Evolutionary conservation across 108 stramenopile species (phyloP).

Genomic region (Skeletonema grethae): DNA sequence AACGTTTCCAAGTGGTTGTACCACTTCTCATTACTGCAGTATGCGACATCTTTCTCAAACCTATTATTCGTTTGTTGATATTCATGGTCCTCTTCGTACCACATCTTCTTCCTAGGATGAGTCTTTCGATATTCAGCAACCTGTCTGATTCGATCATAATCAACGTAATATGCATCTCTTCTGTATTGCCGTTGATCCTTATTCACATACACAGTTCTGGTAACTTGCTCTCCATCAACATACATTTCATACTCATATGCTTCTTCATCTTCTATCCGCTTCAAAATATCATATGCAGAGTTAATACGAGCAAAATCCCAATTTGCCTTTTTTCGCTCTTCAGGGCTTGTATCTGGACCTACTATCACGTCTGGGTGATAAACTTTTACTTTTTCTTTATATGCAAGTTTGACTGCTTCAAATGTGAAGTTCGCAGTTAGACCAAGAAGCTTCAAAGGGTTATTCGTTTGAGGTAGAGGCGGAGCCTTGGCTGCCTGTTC

Average conservation of each 20-base stretch:
- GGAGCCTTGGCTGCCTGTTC: conserved; percentile 9
- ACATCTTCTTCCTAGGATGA: conserved; percentile 21
- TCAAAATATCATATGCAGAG: conserved; percentile 30
- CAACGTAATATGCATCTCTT: conserved; percentile 15
- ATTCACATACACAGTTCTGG: conserved; percentile 3
- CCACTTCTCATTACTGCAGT: conserved; percentile 14
- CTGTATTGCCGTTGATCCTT: conserved; percentile 4
- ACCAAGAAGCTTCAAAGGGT: conserved; percentile 23
- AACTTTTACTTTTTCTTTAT: conserved; percentile 20
- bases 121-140: conserved; percentile 19
- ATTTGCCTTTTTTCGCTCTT: conserved; percentile 30
- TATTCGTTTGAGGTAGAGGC: conserved; percentile 19
- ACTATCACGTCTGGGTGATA: conserved; percentile 32
- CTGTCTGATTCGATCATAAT: conserved; percentile 21
- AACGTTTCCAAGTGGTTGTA: conserved; percentile 7
- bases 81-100: conserved; percentile 26
- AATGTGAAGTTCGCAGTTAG: conserved; percentile 1
- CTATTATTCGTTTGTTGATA: conserved; percentile 10
- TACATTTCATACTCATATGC: conserved; percentile 18
- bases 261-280: conserved; percentile 21
- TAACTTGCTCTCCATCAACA: conserved; percentile 12
- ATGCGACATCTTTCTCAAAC: conserved; percentile 13
- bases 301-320: conserved; percentile 36
- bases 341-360: conserved; percentile 20
- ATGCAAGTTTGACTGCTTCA: conserved; percentile 17